These are phyloP conservation scores for Chloromonas sp. DNA, from an alignment of 163 green algal genomes.

Conservation along the genomic window DNA sequence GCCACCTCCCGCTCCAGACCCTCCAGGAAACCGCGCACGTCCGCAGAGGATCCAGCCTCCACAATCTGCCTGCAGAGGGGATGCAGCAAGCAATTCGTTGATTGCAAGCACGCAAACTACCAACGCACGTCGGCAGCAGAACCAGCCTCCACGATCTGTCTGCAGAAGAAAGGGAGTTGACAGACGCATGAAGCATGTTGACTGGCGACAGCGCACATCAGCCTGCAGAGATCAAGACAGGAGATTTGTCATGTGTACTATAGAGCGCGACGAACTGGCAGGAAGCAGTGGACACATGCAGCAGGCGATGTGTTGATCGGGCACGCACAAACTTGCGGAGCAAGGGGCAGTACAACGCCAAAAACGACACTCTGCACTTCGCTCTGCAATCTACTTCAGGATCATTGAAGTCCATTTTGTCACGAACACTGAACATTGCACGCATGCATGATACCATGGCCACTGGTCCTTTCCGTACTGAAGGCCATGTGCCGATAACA, in stretches of 20 bases:
- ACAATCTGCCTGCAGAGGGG: conserved; percentile 11
- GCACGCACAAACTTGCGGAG: conserved; percentile 21
- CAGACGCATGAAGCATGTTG: no score
- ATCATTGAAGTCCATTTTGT: no score
- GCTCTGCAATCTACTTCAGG: no score
- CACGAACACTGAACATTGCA: no score
- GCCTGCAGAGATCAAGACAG: no score
- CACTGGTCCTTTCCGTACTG: no score
- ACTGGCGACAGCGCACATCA: conserved; percentile 11
- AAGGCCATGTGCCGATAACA: no score
- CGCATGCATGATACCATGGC: no score
- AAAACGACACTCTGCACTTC: no score
- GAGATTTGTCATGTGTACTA: no score
- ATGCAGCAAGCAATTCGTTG: background rate
- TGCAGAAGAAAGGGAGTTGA: background rate
- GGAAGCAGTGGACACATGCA: background rate
- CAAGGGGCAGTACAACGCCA: background rate
- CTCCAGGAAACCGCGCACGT: conserved; percentile 29
- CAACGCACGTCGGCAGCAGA: conserved; percentile 10
- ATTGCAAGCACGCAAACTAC: conserved; percentile 24
- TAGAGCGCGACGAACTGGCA: no score
- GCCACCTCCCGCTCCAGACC: conserved; percentile 29
- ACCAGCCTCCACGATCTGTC: conserved; percentile 19
- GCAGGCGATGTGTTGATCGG: background rate
- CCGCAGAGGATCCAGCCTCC: conserved; percentile 8